Base-by-base conservation (phyloP, 495 filamentous ascomycete genomes). In the Evansstolkia leycettana region DNA sequence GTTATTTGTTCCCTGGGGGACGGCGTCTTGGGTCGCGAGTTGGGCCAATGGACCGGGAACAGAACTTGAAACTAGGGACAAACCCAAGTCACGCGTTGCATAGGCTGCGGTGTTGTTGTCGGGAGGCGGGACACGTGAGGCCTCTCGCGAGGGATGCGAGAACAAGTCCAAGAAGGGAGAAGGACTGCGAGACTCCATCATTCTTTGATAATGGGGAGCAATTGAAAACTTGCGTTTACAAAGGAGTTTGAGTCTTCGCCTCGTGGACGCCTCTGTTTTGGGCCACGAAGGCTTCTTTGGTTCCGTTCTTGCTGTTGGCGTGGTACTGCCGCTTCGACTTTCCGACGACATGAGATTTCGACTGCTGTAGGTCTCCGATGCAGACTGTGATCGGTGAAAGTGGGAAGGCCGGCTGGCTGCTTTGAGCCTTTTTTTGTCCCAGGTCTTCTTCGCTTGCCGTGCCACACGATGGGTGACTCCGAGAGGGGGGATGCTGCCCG, bases 391-490 rank as follows among this genome's bases (percentile, higher is more conserved):
- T n/a, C n/a, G n/a, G n/a, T n/a, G n/a, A n/a, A n/a, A n/a, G 7
- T 26, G 5, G 14, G 28, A 29, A 15, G 28, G 28, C 5, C 28
- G 28, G 14, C 11, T n/a, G 46, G 38, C 35, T 27, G 31, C 37
- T 47, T 34, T 42, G 18, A 40, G 33, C 14, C 47, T 39, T 37
- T 45, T 52, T 36, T 45, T 52, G 15, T 56, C 81, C 92, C 92
- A 98, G 37, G 72, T 89, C 48, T 76, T 72, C 57, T 78, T 83
- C 4, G 88, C 84, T 47, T 85, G 79, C 47, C 86, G 73, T 1
- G 87, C 83, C 32, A 98, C 87, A 39, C 86, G 84, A 47, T 80
- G 70, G 47, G 86, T 89, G 20, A 96, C 84, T 6, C 90, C 92
- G 25, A 90, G 67, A 9, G 90, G 90, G 15, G 90, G 90, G 25